A percentile compares a stretch with the other conserved stretches of the same genome.
These are phyloP conservation scores for Tylopilus sp. DNA, from an alignment of 1,284 basidiomycete genomes.

Conservation along the genomic window DNA sequence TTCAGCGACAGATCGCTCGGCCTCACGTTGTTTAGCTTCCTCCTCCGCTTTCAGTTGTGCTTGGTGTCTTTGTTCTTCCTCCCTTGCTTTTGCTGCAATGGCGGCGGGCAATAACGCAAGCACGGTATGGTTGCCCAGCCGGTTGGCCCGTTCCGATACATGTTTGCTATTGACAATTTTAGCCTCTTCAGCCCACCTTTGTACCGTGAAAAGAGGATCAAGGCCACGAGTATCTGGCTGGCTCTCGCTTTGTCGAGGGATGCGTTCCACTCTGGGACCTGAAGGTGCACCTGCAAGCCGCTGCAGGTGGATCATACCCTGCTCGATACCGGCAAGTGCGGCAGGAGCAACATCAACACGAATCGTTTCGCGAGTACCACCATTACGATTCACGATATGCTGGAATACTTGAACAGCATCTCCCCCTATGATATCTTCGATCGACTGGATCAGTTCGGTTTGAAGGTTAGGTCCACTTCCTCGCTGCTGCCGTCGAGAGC, in stretches of 20 bases:
- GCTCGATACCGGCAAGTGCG: slow-evolving; percentile 54
- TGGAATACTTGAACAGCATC: slow-evolving; percentile 83
- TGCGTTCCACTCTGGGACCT: slow-evolving; percentile 58
- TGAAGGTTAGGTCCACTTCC: slow-evolving; percentile 45
- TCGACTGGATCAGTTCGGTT: slow-evolving; percentile 69
- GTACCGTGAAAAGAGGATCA: slow-evolving; percentile 78
- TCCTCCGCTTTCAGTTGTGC: slow-evolving; percentile 41
- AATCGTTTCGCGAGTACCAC: slow-evolving; percentile 59
- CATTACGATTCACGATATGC: slow-evolving; percentile 62
- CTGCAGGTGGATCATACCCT: slow-evolving; percentile 45
- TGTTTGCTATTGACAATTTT: slow-evolving; percentile 78
- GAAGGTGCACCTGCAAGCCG: slow-evolving; percentile 48
- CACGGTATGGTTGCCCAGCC: slow-evolving; percentile 70
- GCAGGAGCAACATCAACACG: slow-evolving; percentile 68
- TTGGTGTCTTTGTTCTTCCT: slow-evolving; percentile 48
- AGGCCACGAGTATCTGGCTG: slow-evolving; percentile 56
- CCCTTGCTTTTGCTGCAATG: slow-evolving; percentile 54
- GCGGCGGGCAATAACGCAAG: slow-evolving; percentile 82
- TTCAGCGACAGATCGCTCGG: slow-evolving; percentile 22
- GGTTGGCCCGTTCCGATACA: slow-evolving; percentile 62
- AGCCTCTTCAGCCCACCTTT: slow-evolving; percentile 89
- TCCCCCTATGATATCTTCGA: slow-evolving; percentile 80
- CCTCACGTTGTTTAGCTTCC: slow-evolving; percentile 35
- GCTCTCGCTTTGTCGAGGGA: slow-evolving; percentile 45
- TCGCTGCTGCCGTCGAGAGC: slow-evolving; percentile 55